Percentiles rank a stretch among this genome's conserved stretches.
Evolutionary conservation across 2,329 filamentous ascomycete species (phyloP).

Genomic region (Trichoderma sp.): DNA sequence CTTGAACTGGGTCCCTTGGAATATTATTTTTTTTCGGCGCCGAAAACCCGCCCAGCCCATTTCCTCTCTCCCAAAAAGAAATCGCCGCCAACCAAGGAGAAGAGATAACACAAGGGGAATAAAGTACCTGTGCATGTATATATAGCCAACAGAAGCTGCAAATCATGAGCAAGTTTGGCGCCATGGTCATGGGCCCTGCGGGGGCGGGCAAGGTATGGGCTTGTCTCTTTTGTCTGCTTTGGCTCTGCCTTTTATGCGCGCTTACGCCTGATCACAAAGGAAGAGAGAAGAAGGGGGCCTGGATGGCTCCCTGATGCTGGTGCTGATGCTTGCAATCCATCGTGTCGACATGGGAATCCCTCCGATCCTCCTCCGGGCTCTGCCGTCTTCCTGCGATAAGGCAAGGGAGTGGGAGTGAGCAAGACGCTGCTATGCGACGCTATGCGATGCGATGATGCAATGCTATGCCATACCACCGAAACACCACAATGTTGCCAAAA

Average conservation of each 20-base stretch:
- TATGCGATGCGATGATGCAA: neutral
- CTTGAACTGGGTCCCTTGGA: neutral
- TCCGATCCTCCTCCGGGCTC: neutral
- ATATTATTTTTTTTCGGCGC: neutral
- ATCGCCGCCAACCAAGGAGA: neutral
- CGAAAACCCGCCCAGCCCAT: neutral
- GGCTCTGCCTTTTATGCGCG: neutral
- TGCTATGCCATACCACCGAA: neutral
- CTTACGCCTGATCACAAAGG: slow-evolving; percentile 3
- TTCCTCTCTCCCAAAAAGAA: neutral
- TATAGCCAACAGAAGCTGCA: neutral
- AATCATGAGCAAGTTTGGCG: slow-evolving; percentile 88
- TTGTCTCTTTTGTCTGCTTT: slow-evolving; percentile 12
- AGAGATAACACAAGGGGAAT: neutral
- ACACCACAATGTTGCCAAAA: neutral
- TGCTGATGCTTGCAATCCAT: neutral
- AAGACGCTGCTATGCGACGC: neutral
- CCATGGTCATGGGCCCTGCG: slow-evolving; percentile 93
- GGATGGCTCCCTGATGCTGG: neutral
- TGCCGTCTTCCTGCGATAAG: neutral
- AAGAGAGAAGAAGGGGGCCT: neutral
- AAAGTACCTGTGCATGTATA: neutral
- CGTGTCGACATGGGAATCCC: neutral
- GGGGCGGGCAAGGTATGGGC: slow-evolving; percentile 81
- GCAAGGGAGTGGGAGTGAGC: neutral